phyloP scores from a whole-genome alignment of 805 yeast genomes.

The Priceomyces fermenticarens region DNA sequence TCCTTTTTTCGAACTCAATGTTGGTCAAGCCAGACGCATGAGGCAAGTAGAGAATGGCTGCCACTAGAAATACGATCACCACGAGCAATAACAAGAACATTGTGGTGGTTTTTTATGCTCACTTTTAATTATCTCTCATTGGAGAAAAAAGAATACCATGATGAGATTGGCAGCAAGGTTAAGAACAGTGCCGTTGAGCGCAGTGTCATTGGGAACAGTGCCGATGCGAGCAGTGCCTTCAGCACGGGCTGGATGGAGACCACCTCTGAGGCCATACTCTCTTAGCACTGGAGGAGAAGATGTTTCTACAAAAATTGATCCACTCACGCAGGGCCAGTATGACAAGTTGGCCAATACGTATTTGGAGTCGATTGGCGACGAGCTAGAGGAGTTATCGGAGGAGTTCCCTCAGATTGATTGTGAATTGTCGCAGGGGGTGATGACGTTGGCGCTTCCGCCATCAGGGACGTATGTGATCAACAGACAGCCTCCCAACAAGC shows the following conservation, averaged over 20 bases:
- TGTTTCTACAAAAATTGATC: slow-evolving; percentile 51
- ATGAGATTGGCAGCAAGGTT: no score
- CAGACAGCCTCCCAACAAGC: slow-evolving; percentile 97
- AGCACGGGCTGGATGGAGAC: no score
- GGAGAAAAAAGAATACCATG: no score
- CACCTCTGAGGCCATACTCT: no score
- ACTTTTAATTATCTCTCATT: no score
- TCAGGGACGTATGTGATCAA: slow-evolving; percentile 88
- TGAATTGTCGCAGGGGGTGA: slow-evolving; percentile 83
- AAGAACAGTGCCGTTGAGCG: no score
- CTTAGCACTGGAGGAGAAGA: slow-evolving; percentile 50
- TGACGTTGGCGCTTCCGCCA: slow-evolving; percentile 67
- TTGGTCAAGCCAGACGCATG: slow-evolving; percentile 48
- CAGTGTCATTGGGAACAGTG: no score
- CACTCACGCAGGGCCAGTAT: slow-evolving; percentile 52
- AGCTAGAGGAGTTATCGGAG: slow-evolving; percentile 68
- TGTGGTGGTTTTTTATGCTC: not conserved
- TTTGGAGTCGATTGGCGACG: slow-evolving; percentile 64
- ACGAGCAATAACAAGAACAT: slow-evolving; percentile 39
- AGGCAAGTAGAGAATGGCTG: slow-evolving; percentile 44
- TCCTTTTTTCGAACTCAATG: slow-evolving; percentile 27
- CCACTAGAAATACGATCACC: slow-evolving; percentile 40
- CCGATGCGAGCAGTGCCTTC: no score
- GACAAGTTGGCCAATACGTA: slow-evolving; percentile 63
- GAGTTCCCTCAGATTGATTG: slow-evolving; percentile 61